phyloP scores from a whole-genome alignment of 2,329 filamentous ascomycete genomes.

The Phialophora macrospora region DNA sequence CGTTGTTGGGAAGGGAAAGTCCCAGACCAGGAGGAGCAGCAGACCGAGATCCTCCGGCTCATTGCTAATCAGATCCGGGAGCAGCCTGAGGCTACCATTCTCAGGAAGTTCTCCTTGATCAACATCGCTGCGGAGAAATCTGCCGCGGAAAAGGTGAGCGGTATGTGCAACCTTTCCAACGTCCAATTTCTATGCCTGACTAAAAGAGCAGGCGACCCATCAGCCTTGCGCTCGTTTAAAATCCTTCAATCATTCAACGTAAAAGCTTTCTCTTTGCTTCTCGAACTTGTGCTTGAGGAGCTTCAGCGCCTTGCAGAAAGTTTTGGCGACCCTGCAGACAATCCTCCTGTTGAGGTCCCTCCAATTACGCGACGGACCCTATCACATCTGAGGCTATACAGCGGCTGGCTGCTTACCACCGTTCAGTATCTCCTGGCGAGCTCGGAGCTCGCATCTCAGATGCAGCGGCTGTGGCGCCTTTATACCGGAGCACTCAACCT shows the following conservation, averaged over 20 bases:
- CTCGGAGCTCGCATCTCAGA: slow-evolving; percentile 60
- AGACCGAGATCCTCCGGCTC: slow-evolving; percentile 81
- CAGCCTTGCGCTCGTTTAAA: slow-evolving; percentile 72
- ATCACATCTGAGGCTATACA: slow-evolving; percentile 69
- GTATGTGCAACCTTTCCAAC: slow-evolving; percentile 18
- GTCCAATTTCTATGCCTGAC: neutral
- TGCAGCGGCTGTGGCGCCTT: slow-evolving; percentile 67
- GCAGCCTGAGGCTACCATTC: slow-evolving; percentile 64
- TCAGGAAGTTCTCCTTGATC: slow-evolving; percentile 81
- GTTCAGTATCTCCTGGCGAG: slow-evolving; percentile 47
- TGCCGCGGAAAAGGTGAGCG: slow-evolving; percentile 23
- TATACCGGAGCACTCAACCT: slow-evolving; percentile 68
- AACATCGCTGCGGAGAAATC: slow-evolving; percentile 74
- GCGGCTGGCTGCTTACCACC: slow-evolving; percentile 67
- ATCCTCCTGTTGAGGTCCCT: slow-evolving; percentile 51
- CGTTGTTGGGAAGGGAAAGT: slow-evolving; percentile 18
- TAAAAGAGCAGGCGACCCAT: slow-evolving; percentile 60
- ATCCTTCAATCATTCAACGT: slow-evolving; percentile 71
- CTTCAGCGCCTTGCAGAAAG: slow-evolving; percentile 36
- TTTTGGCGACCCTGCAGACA: slow-evolving; percentile 42
- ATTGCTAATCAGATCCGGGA: slow-evolving; percentile 74
- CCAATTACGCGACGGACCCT: slow-evolving; percentile 65
- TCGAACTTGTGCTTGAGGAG: slow-evolving; percentile 31
- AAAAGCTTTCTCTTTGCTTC: slow-evolving; percentile 47
- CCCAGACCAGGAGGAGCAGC: slow-evolving; percentile 71